These are phyloP conservation scores for Plectranthus barbatus DNA, from an alignment of 257 asterid genomes.

Conservation along the genomic window DNA sequence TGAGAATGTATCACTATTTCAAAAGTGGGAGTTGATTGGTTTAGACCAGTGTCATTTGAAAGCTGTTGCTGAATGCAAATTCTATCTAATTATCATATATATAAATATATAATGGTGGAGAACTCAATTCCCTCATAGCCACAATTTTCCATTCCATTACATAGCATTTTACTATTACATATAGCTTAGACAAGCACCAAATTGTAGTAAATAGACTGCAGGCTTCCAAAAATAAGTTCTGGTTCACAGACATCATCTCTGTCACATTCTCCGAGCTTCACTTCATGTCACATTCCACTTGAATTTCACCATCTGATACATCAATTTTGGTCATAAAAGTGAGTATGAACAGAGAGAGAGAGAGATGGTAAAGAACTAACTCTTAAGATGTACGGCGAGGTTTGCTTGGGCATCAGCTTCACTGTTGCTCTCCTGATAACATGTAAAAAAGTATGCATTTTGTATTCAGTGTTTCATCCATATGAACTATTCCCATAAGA, in stretches of 20 bases:
- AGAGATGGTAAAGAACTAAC: slow-evolving; percentile 21
- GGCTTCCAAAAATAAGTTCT: not conserved
- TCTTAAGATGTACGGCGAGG: slow-evolving; percentile 49
- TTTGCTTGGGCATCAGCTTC: slow-evolving; percentile 90
- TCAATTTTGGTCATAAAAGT: not conserved
- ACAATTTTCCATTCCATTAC: not conserved
- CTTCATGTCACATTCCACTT: slow-evolving; percentile 47
- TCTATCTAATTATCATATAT: too few relatives aligned
- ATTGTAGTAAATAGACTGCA: not conserved
- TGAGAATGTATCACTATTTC: too few relatives aligned
- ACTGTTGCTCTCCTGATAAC: slow-evolving; percentile 47
- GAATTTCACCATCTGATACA: slow-evolving; percentile 53
- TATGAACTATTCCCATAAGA: not conserved
- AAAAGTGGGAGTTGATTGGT: too few relatives aligned
- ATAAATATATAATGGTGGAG: not conserved
- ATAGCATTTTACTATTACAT: not conserved
- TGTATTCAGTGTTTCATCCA: too few relatives aligned
- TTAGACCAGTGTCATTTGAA: too few relatives aligned
- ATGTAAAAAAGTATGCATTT: not conserved
- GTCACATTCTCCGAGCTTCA: slow-evolving; percentile 2
- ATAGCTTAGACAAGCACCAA: not conserved
- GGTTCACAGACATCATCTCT: not conserved
- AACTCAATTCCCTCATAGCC: not conserved
- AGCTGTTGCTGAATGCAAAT: too few relatives aligned
- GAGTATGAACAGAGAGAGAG: slow-evolving; percentile 1